Percentiles rank a stretch among this genome's conserved stretches.
phyloP scores from a whole-genome alignment of 2,329 filamentous ascomycete species.

The Talaromyces sp. region DNA sequence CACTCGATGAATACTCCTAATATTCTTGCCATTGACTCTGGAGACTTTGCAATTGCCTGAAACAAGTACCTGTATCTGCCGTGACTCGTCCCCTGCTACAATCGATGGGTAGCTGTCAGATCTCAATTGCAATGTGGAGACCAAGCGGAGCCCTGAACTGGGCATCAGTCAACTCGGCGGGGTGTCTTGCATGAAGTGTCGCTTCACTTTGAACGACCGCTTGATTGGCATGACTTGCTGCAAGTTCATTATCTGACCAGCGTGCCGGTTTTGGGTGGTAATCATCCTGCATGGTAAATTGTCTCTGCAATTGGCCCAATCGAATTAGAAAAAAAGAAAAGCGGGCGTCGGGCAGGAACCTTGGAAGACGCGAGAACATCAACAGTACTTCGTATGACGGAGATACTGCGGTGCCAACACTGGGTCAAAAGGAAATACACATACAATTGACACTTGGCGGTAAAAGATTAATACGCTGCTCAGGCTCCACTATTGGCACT shows the following conservation, averaged over 20 bases:
- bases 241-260: conserved; percentile 17
- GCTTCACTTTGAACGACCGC: conserved; percentile 20
- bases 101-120: background rate
- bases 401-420: background rate
- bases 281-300: conserved; percentile 13
- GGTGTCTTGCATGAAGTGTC: conserved; percentile 15
- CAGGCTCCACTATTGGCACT: conserved; percentile 27
- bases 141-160: conserved; percentile 12
- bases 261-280: conserved; percentile 14
- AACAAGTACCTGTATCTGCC: background rate
- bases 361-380: background rate
- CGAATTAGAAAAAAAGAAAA: background rate
- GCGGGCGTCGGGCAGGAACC: conserved; percentile 19
- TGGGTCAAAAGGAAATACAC: background rate
- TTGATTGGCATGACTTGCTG: conserved; percentile 11
- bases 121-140: background rate
- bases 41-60: background rate
- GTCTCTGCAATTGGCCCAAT: conserved; percentile 14
- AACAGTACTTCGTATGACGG: background rate
- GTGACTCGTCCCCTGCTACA: background rate
- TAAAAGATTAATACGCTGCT: conserved; percentile 20
- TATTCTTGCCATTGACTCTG: background rate
- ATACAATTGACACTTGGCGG: background rate
- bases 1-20: background rate
- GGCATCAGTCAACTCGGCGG: conserved; percentile 16